phyloP scores from a whole-genome alignment of 768 basidiomycete species.

The Cystobasidium tubakii region DNA sequence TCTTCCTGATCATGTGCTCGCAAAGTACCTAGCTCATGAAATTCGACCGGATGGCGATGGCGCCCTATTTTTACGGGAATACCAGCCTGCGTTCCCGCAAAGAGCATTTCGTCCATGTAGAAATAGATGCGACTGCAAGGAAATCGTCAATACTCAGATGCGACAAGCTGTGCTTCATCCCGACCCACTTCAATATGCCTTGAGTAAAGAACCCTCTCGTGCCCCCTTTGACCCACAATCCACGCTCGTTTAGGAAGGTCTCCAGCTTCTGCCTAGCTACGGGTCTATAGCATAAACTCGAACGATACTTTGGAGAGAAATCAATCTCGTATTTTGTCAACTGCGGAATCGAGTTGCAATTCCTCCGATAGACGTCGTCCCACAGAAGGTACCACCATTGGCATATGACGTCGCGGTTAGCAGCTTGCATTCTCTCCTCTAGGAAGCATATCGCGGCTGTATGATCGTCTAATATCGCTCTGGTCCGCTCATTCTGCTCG shows the following conservation, averaged over 20 bases:
- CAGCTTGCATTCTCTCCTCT: conserved; percentile 57
- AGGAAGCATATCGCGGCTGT: conserved; percentile 55
- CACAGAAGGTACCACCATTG: conserved; percentile 78
- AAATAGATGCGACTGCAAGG: conserved; percentile 54
- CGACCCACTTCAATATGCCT: conserved; percentile 25
- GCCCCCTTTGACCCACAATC: conserved; percentile 55
- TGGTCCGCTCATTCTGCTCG: conserved; percentile 59
- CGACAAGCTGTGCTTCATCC: background rate
- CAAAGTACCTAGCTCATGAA: conserved; percentile 63
- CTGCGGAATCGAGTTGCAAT: conserved; percentile 57
- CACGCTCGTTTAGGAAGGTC: conserved; percentile 60
- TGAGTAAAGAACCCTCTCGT: conserved; percentile 48
- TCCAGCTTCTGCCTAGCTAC: conserved; percentile 62
- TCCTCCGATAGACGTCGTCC: conserved; percentile 57
- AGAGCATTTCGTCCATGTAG: conserved; percentile 64
- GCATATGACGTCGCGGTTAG: conserved; percentile 55
- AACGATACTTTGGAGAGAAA: conserved; percentile 67
- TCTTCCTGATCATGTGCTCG: conserved; percentile 48
- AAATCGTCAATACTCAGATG: conserved; percentile 60
- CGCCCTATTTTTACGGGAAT: conserved; percentile 62
- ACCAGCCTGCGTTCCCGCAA: conserved; percentile 56
- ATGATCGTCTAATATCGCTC: conserved; percentile 54
- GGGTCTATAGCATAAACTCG: conserved; percentile 61
- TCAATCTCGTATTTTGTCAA: conserved; percentile 56
- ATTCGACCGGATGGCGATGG: conserved; percentile 54